These are phyloP conservation scores for Zygotorulaspora danielsina DNA, from an alignment of 805 yeast species.

Conservation along the genomic window DNA sequence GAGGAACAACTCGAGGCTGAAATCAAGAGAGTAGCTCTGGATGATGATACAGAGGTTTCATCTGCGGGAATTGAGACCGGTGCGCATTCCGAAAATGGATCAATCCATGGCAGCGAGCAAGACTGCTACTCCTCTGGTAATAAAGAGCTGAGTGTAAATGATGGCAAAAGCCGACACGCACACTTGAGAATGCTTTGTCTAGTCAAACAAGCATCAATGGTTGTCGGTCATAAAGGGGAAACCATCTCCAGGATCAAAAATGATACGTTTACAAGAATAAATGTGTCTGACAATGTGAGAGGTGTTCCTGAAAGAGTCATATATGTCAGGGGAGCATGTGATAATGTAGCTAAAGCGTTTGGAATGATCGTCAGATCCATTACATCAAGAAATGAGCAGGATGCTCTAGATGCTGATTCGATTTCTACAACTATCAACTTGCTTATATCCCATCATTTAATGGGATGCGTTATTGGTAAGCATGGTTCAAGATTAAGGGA, in stretches of 20 bases:
- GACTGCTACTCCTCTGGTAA: conserved; percentile 23
- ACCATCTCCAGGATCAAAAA: conserved; percentile 60
- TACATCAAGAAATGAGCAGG: conserved; percentile 45
- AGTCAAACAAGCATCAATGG: conserved; percentile 67
- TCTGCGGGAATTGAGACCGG: conserved; percentile 17
- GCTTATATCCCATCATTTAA: conserved; percentile 70
- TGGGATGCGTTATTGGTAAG: conserved; percentile 79
- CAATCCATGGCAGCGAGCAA: conserved; percentile 5
- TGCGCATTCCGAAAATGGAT: conserved; percentile 1
- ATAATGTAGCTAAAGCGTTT: conserved; percentile 75
- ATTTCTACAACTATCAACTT: conserved; percentile 53
- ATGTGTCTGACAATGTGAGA: conserved; percentile 67
- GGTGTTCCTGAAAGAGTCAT: conserved; percentile 73
- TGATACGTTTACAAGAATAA: conserved; percentile 57
- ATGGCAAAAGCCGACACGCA: conserved; percentile 54
- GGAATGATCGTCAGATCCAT: conserved; percentile 68
- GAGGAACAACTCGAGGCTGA: conserved; percentile 44
- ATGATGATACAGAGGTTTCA: conserved; percentile 52
- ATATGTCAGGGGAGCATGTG: conserved; percentile 68
- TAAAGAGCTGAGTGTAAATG: conserved; percentile 34
- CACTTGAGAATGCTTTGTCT: conserved; percentile 71
- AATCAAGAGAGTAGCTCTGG: conserved; percentile 66
- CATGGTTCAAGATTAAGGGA: conserved; percentile 70
- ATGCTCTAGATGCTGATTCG: conserved; percentile 48
- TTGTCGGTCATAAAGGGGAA: conserved; percentile 82